Conservation (phyloP, 2,329 filamentous ascomycete genomes). For the Thelonectria rubi region DNA sequence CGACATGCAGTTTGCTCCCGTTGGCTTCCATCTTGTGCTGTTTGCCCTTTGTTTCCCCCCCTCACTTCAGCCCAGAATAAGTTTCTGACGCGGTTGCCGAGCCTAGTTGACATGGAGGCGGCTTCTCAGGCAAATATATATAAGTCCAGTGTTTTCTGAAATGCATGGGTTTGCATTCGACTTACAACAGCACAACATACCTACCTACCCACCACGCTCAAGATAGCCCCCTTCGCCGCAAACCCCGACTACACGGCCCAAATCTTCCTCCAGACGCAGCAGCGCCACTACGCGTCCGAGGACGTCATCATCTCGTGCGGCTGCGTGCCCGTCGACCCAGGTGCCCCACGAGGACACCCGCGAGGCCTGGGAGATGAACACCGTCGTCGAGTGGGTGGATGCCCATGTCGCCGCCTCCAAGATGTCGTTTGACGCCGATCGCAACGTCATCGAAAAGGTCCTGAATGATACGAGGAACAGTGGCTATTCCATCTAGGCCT, state of each 20-base stretch:
- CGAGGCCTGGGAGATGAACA: constrained; percentile 44
- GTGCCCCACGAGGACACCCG: constrained; percentile 40
- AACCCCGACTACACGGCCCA: constrained; percentile 8
- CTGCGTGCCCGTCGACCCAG: constrained; percentile 54
- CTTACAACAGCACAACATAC: not conserved
- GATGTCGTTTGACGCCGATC: constrained; percentile 38
- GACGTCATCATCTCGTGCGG: constrained; percentile 57
- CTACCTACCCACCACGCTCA: too few relatives aligned
- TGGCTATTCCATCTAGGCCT: constrained; percentile 37
- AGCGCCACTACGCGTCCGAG: constrained; percentile 51
- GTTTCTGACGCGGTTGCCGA: too few relatives aligned
- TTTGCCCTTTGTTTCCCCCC: too few relatives aligned
- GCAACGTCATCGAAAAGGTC: constrained; percentile 41
- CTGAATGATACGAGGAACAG: constrained; percentile 39
- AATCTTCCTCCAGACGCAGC: constrained; percentile 4
- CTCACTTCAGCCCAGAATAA: too few relatives aligned
- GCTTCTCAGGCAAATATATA: not conserved
- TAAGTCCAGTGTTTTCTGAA: too few relatives aligned
- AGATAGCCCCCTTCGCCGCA: constrained; percentile 15
- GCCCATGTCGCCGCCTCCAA: constrained; percentile 33
- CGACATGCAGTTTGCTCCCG: too few relatives aligned
- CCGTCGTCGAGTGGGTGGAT: constrained; percentile 39
- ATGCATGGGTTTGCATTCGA: not conserved
- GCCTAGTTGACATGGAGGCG: not conserved
- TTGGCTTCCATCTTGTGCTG: too few relatives aligned